Percentiles rank a stretch among this genome's conserved stretches.
phyloP scores from a whole-genome alignment of 2,329 filamentous ascomycete genomes.

The Alternaria rosae region DNA sequence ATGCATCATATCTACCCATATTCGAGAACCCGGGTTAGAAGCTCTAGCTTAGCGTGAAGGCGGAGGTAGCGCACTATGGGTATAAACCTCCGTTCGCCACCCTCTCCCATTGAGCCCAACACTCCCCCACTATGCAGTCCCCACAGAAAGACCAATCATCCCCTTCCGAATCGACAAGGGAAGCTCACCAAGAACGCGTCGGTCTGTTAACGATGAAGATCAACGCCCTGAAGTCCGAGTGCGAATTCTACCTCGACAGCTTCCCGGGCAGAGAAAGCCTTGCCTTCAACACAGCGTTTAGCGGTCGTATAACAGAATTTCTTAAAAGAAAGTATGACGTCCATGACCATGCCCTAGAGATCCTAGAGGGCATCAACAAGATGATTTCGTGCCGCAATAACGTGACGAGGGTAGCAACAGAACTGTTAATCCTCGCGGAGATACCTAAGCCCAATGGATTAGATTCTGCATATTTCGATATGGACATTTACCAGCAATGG shows the following conservation, averaged over 20 bases:
- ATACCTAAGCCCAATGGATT: neutral
- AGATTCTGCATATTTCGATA: neutral
- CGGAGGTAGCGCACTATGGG: neutral
- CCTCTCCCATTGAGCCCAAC: fast-evolving
- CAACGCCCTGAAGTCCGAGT: neutral
- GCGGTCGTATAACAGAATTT: neutral
- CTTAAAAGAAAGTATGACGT: neutral
- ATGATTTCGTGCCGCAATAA: neutral
- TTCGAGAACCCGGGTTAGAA: neutral
- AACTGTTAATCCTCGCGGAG: neutral
- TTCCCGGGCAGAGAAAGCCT: neutral
- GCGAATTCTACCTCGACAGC: neutral
- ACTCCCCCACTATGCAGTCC: neutral
- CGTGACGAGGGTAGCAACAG: neutral
- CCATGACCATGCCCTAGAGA: neutral
- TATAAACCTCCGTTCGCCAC: neutral
- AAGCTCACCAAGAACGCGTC: neutral
- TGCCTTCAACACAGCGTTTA: neutral
- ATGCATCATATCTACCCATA: neutral
- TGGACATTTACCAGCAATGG: neutral
- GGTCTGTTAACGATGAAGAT: fast-evolving
- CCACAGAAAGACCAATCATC: neutral
- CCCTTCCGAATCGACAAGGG: neutral
- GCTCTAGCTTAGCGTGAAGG: fast-evolving
- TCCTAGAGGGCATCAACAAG: neutral